Evolutionary conservation across 495 filamentous ascomycete species (phyloP).

Genomic region (Copromyces sp.): DNA sequence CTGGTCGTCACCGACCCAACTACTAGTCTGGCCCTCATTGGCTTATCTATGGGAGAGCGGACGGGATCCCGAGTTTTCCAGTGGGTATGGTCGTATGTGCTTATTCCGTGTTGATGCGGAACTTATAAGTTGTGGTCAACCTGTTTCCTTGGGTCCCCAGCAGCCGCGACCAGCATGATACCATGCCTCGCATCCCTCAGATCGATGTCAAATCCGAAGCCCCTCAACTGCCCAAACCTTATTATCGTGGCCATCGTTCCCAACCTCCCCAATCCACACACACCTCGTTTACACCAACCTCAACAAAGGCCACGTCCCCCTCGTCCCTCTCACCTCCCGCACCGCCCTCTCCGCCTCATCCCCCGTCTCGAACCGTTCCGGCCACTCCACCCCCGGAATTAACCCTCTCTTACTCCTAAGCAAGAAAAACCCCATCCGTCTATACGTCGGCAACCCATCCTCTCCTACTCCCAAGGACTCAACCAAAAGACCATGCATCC

Average conservation of each 20-base stretch:
- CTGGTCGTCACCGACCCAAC: slow-evolving; percentile 24
- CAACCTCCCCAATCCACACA: no score
- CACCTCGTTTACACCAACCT: not conserved
- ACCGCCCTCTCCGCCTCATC: not conserved
- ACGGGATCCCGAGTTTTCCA: no score
- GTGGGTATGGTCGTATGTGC: no score
- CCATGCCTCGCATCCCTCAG: no score
- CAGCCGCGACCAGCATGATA: no score
- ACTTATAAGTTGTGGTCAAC: no score
- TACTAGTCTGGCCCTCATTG: slow-evolving; percentile 17
- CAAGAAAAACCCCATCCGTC: not conserved
- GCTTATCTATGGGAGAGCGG: slow-evolving; percentile 12
- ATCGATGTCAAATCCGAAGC: not conserved
- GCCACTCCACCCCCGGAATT: not conserved
- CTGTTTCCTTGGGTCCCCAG: no score
- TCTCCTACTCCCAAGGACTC: not conserved
- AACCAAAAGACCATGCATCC: not conserved
- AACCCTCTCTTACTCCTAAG: not conserved
- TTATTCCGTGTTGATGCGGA: no score
- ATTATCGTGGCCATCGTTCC: not conserved
- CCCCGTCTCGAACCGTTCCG: not conserved
- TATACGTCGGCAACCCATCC: not conserved
- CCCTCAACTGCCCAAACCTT: no score
- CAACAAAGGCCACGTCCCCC: not conserved
- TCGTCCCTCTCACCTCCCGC: not conserved